These are phyloP conservation scores for Phytopythium boreale DNA, from an alignment of 352 stramenopile genomes.

Conservation along the genomic window DNA sequence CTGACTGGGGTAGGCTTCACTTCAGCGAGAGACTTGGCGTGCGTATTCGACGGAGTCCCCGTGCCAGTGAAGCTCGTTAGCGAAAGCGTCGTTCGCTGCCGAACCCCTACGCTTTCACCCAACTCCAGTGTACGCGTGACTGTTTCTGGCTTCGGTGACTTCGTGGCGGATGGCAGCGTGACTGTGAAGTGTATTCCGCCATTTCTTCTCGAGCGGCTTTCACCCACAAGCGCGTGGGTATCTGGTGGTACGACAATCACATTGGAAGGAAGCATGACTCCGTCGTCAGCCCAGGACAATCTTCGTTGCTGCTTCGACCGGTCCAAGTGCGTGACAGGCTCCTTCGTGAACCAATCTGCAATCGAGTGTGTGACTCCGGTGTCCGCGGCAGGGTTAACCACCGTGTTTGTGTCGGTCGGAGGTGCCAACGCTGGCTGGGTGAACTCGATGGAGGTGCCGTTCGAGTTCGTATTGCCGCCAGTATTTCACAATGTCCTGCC, in stretches of 20 bases:
- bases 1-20: slow-evolving; percentile 37
- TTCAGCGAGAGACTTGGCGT: slow-evolving; percentile 24
- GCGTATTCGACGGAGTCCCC: slow-evolving; percentile 29
- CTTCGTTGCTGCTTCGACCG: slow-evolving; percentile 28
- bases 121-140: slow-evolving; percentile 17
- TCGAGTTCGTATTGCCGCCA: slow-evolving; percentile 18
- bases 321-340: slow-evolving; percentile 15
- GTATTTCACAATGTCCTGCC: slow-evolving; percentile 26
- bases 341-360: slow-evolving; percentile 11
- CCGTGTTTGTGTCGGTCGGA: slow-evolving; percentile 22
- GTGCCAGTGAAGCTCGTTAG: slow-evolving; percentile 28
- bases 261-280: not conserved
- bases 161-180: slow-evolving; percentile 15
- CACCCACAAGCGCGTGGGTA: slow-evolving; percentile 17
- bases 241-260: slow-evolving; percentile 15
- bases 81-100: slow-evolving; percentile 27
- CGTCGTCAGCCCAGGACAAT: not conserved
- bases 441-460: slow-evolving; percentile 29
- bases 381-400: slow-evolving; percentile 6
- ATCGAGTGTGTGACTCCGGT: slow-evolving; percentile 21
- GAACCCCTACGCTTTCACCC: slow-evolving; percentile 17
- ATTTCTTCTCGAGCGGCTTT: slow-evolving; percentile 12
- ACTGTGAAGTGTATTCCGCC: slow-evolving; percentile 18
- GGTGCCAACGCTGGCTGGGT: slow-evolving; percentile 10
- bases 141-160: slow-evolving; percentile 29